phyloP scores from a whole-genome alignment of 352 stramenopile genomes.

The Peronosclerospora sorghi region DNA sequence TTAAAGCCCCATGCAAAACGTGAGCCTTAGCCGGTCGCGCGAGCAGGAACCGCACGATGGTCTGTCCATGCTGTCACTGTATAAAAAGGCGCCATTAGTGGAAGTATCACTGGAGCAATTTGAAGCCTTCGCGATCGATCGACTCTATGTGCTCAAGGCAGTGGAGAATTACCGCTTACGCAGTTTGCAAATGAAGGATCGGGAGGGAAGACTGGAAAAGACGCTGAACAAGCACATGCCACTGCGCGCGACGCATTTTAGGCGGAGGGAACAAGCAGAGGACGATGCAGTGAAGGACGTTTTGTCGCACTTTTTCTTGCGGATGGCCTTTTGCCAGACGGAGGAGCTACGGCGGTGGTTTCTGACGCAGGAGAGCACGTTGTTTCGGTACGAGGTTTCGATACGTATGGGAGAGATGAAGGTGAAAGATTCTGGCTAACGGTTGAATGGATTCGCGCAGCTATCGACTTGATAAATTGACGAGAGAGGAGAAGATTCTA shows the following conservation, averaged over 20 bases:
- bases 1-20: slow-evolving; percentile 59
- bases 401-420: background rate
- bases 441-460: slow-evolving; percentile 14
- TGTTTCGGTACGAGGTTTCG: slow-evolving; percentile 73
- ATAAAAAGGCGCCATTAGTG: slow-evolving; percentile 87
- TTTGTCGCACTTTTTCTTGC: slow-evolving; percentile 96
- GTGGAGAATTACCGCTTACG: slow-evolving; percentile 82
- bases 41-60: slow-evolving; percentile 36
- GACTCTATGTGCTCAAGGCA: slow-evolving; percentile 86
- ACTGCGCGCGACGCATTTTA: slow-evolving; percentile 29
- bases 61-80: slow-evolving; percentile 85
- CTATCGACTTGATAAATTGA: slow-evolving; percentile 84
- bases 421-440: background rate
- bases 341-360: slow-evolving; percentile 98
- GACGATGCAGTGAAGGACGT: slow-evolving; percentile 80
- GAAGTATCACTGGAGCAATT: slow-evolving; percentile 98
- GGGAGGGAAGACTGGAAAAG: slow-evolving; percentile 70
- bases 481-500: slow-evolving; percentile 74
- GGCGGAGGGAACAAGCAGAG: slow-evolving; percentile 42
- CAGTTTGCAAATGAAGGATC: slow-evolving; percentile 57
- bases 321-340: slow-evolving; percentile 94
- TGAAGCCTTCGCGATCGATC: slow-evolving; percentile 95
- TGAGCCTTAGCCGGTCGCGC: slow-evolving; percentile 52
- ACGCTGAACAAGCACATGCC: slow-evolving; percentile 80
- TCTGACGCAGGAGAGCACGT: slow-evolving; percentile 88